These are phyloP conservation scores for Camelina sativa DNA, from an alignment of 345 rosid genomes.

Conservation along the genomic window DNA sequence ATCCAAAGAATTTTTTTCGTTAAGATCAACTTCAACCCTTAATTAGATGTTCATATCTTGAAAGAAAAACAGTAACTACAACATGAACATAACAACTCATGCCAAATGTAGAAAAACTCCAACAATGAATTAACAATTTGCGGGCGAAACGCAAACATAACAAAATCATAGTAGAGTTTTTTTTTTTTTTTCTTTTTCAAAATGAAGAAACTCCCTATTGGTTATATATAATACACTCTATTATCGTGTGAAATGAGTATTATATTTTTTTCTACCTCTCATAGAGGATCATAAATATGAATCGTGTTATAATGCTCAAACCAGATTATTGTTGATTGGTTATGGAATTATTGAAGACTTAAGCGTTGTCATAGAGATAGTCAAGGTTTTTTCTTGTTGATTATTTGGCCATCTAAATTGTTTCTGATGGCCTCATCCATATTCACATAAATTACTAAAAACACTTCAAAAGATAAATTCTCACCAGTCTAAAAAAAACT, in stretches of 20 bases:
- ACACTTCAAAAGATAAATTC: not conserved
- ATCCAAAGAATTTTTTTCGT: not conserved
- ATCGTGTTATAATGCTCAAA: not conserved
- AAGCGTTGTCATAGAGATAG: not conserved
- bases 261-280: too few relatives aligned
- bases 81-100: not conserved
- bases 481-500: not conserved
- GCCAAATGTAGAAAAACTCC: not conserved
- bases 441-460: not conserved
- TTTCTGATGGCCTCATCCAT: not conserved
- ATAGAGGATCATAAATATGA: too few relatives aligned
- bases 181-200: too few relatives aligned
- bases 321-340: not conserved
- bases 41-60: not conserved
- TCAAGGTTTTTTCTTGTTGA: not conserved
- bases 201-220: too few relatives aligned
- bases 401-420: not conserved
- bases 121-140: too few relatives aligned
- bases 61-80: too few relatives aligned
- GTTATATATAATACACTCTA: too few relatives aligned
- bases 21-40: not conserved
- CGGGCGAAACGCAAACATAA: too few relatives aligned
- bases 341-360: not conserved
- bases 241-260: too few relatives aligned
- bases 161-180: too few relatives aligned